Evolutionary conservation across 73 alveolate genomes (phyloP).

Genomic region (Tetrahymena malaccensis): DNA sequence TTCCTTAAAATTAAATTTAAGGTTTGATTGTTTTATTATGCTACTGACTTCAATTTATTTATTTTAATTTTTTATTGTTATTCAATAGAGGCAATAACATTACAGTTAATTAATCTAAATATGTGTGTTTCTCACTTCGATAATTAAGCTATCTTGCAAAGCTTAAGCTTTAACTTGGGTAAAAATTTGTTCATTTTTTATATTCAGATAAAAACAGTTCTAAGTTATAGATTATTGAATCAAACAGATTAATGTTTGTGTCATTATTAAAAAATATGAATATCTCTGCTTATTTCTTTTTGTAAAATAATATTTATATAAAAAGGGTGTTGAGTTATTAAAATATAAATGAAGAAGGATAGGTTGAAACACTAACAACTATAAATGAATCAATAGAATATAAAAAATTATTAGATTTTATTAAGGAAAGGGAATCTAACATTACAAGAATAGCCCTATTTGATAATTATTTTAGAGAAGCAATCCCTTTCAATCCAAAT

Average conservation of each 20-base stretch:
- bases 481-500: neutral
- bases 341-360: neutral
- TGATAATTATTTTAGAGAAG: neutral
- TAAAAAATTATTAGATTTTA: neutral
- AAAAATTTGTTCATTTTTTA: neutral
- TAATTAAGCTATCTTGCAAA: neutral
- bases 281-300: too few species aligned
- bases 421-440: neutral
- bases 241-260: too few species aligned
- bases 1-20: neutral
- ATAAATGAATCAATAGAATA: neutral
- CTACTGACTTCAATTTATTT: neutral
- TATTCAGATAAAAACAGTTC: neutral
- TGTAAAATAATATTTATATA: neutral
- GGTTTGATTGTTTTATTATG: neutral
- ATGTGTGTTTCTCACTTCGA: neutral
- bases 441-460: neutral
- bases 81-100: neutral
- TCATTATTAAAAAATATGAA: too few species aligned
- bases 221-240: too few species aligned
- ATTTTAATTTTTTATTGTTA: neutral
- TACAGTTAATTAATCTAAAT: neutral
- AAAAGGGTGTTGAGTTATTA: neutral
- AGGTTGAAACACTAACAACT: neutral
- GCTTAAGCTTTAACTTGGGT: neutral